Conservation (phyloP, 306 rosid species). For the Begonia loranthoides region DNA sequence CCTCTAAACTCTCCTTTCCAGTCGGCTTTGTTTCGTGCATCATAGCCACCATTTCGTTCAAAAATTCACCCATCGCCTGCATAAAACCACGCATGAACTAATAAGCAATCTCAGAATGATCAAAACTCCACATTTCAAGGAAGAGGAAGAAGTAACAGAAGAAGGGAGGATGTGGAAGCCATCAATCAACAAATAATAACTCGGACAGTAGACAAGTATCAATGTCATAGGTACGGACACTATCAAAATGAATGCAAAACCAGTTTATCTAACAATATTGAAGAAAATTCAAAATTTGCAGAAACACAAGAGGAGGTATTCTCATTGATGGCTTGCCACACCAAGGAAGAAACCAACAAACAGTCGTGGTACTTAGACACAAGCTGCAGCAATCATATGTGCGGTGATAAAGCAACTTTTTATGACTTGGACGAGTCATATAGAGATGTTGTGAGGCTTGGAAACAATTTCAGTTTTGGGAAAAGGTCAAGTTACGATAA, state of each 20-base stretch:
- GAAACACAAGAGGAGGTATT: not conserved
- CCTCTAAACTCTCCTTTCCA: slow-evolving; percentile 74
- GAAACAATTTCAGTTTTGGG: not conserved
- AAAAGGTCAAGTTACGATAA: not conserved
- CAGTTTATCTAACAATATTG: not conserved
- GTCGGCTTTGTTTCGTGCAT: slow-evolving; percentile 68
- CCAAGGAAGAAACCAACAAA: not conserved
- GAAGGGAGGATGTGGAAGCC: not conserved
- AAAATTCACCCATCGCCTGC: slow-evolving; percentile 94
- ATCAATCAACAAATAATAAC: not conserved
- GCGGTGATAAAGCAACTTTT: not conserved
- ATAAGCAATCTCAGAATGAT: not conserved
- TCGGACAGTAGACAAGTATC: not conserved
- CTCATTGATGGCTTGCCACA: not conserved
- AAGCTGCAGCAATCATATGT: not conserved
- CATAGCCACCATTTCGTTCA: slow-evolving; percentile 82
- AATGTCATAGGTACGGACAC: not conserved
- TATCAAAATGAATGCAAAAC: not conserved
- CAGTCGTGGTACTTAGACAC: not conserved
- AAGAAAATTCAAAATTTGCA: not conserved
- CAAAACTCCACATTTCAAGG: not conserved
- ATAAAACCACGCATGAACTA: slow-evolving; percentile 4
- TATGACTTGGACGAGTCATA: not conserved
- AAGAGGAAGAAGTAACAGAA: not conserved
- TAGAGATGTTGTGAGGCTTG: not conserved